Evolutionary conservation across 1,139 yeast genomes (phyloP), one percentile per base, ranked within the genome.

Genomic region (Scheffersomyces segobiensis): DNA sequence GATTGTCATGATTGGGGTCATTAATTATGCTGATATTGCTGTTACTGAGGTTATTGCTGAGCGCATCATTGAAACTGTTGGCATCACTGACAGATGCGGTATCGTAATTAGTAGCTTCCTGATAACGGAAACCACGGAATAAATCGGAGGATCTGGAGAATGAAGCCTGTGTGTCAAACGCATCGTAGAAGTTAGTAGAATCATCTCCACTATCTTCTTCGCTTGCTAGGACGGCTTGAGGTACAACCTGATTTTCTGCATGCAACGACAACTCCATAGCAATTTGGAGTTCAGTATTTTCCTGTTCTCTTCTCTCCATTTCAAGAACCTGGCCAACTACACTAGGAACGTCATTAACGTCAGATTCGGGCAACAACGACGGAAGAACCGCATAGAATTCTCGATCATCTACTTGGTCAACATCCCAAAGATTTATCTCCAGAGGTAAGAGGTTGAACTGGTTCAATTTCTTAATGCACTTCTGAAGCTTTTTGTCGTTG

Each of bases 321-420:
- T 48, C 55, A 3, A 20, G 55, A 8, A 46, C 39, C 32, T 24
- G 55, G 21, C 24, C 49, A 32, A 12, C 17, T 48, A 48, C 50
- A n/a, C 14, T 19, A n/a, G 21, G 17, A 21, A 14, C 50, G 17
- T 19, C 49, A 47, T 19, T 19, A 24, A 7, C 32, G 8, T 24
- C 32, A 47, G 18, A 10, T 10, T 47, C 50, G 3, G 67, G 67
- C 5, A 77, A 59, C 48, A 77, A 64, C 10, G 63, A 67, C 0
- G 83, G 83, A 5, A 79, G 67, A 55, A 76, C 60, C 21, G 67
- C 69, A 56, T 76, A 74, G 60, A 71, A 79, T 46, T 75, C 69
- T 24, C 65, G 56, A 59, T 80, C 84, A 58, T 80, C 83, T 4
- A 80, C 70, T 55, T 73, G 78, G 50, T 71, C 70, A n/a, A 80